Conservation (phyloP, 2,329 filamentous ascomycete species). For the Xylariaceae sp. region DNA sequence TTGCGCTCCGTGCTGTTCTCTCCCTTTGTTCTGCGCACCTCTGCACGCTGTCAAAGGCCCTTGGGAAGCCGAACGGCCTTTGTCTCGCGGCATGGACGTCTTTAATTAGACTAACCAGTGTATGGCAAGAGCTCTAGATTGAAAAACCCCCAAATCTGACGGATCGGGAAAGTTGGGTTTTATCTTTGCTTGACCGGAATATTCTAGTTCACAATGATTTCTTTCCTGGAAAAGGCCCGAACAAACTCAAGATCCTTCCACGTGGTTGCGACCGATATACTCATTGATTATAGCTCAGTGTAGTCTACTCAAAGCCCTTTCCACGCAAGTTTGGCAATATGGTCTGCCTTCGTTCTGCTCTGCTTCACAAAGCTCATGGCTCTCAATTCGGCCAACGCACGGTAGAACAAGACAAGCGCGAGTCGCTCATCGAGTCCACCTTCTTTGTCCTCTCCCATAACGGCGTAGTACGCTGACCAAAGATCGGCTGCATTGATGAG, state of each 20-base stretch:
- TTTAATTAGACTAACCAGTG: no score
- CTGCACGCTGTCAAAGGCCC: no score
- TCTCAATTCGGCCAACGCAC: slow-evolving; percentile 77
- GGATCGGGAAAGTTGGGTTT: slow-evolving; percentile 11
- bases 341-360: slow-evolving; percentile 88
- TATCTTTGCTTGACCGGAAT: slow-evolving; percentile 3
- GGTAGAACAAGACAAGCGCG: slow-evolving; percentile 75
- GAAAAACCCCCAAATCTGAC: slow-evolving; percentile 9
- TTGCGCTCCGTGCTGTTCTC: slow-evolving; percentile 12
- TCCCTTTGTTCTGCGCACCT: slow-evolving; percentile 15
- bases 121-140: not conserved
- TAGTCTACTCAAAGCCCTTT: slow-evolving; percentile 58
- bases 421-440: slow-evolving; percentile 47
- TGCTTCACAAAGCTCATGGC: slow-evolving; percentile 82
- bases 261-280: no score
- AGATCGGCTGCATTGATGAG: slow-evolving; percentile 77
- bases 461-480: slow-evolving; percentile 70
- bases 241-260: slow-evolving; percentile 7
- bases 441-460: slow-evolving; percentile 47
- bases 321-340: slow-evolving; percentile 72
- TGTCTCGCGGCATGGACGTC: no score
- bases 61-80: no score
- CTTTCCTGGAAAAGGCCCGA: slow-evolving; percentile 1
- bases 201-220: slow-evolving; percentile 9
- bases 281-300: slow-evolving; percentile 3